Evolutionary conservation across 352 stramenopile genomes (phyloP), one percentile per base, ranked within the genome.

Genomic region (Ophiocytium majus): DNA sequence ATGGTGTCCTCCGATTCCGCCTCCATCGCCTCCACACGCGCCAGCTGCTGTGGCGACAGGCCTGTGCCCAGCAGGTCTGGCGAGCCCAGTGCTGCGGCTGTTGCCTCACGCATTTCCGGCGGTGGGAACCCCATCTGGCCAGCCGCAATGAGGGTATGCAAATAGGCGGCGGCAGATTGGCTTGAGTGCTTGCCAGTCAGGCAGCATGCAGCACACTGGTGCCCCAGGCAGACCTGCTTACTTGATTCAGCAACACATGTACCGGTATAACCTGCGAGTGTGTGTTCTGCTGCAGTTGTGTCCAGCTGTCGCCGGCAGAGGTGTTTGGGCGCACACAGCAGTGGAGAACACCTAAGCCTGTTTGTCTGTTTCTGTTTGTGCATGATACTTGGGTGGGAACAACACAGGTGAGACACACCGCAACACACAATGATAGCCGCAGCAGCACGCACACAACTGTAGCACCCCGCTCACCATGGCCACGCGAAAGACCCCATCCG

Each of bases 401-500:
- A n/a, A n/a, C n/a, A n/a, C n/a, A n/a, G n/a, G n/a, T n/a, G n/a
- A n/a, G n/a, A n/a, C n/a, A n/a, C n/a, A n/a, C n/a, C n/a, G n/a
- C n/a, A n/a, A n/a, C n/a, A n/a, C n/a, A n/a, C n/a, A n/a, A n/a
- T n/a, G n/a, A n/a, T n/a, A n/a, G n/a, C n/a, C n/a, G n/a, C n/a
- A n/a, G n/a, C n/a, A n/a, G n/a, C n/a, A n/a, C n/a, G n/a, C n/a
- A n/a, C n/a, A n/a, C n/a, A n/a, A n/a, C n/a, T n/a, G n/a, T n/a
- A n/a, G 43, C 5, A 5, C 43, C 28, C 63, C 64, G 71, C 37
- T 86, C 63, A 81, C 75, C 31, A 57, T 81, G 82, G 96, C 92
- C 23, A 95, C 90, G 79, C 95, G 92, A 63, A 97, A 92, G 0
- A 96, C 87, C 34, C 96, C 94, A 66, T 96, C 93, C 79, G 94